Evolutionary conservation across 139 green algal species (phyloP), one percentile per base, ranked within the genome.

Genomic region (Nannochloris sp.): DNA sequence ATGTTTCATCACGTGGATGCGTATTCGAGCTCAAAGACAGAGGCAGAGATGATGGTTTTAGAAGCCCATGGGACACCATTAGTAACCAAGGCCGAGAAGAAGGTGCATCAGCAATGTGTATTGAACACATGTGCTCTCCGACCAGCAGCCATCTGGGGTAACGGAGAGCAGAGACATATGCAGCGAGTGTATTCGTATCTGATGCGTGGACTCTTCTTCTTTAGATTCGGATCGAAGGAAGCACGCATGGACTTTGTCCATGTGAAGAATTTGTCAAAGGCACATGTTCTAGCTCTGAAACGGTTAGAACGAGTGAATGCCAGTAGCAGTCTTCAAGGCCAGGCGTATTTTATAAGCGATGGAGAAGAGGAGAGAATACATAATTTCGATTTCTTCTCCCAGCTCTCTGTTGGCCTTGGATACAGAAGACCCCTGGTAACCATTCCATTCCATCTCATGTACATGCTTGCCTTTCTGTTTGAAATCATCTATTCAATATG

Each of bases 51-150:
- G 36, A 28, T 56, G 64, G 70, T 80, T 16, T 71, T 80, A 45
- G 48, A 25, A 9, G 72, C 72, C 14, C 43, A 81, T 53, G 14
- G 46, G 17, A 53, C 46, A 1, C n/a, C 46, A 13, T 11, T 49
- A 12, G 43, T 49, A 10, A 44, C 20, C 20, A 23, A 40, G 33
- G 33, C 30, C 4, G 4, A 40, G 33, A 40, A 40, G 33, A 8
- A 40, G 33, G 33, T 12, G 10, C 33, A 12, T 10, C 33, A 40
- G 46, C 53, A 5, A 48, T 17, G 3, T 26, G 13, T 62, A 16
- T 63, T 81, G 66, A 61, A 36, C 26, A 81, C 74, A 4, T 79
- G 65, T 37, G 74, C 74, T 2, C 33, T 81, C 5, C 73, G 74
- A 5, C 67, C 74, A 11, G 50, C 66, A n/a, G 74, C 48, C 45